Base-by-base conservation (phyloP, 78 protist species). In the Cyanophora paradoxa region DNA sequence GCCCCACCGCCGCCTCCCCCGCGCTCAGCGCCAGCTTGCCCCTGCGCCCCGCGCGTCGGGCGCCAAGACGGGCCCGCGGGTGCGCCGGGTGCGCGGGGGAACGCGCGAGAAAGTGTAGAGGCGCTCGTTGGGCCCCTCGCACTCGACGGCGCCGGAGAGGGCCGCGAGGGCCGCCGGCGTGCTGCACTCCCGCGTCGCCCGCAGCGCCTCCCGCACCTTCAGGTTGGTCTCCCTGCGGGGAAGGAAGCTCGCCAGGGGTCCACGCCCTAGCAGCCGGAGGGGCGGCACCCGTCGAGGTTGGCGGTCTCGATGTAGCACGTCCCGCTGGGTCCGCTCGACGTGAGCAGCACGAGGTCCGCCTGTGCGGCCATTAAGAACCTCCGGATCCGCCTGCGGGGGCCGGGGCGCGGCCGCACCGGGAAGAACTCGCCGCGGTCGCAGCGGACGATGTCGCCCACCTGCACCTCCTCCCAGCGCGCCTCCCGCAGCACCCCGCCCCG, bases 231-330 rank as follows among this genome's bases (percentile, higher is more conserved):
- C 89, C 13, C 22, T 24, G 6, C 48, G n/a, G n/a, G n/a, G n/a
- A n/a, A n/a, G n/a, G n/a, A n/a, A n/a, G n/a, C n/a, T n/a, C n/a
- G n/a, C n/a, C n/a, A n/a, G n/a, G n/a, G n/a, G n/a, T n/a, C n/a
- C n/a, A n/a, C n/a, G n/a, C n/a, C n/a, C n/a, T n/a, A n/a, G n/a
- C n/a, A n/a, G n/a, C n/a, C n/a, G n/a, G n/a, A n/a, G n/a, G n/a
- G n/a, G 48, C 48, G 48, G 10, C 22, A 2, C 2, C 62, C 98
- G 39, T 95, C 98, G 58, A 95, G 72, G 40, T 90, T 87, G 33
- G 92, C 33, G 0, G 98, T 95, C 56, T 95, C 96, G 26, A 95
- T 65, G 73, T 88, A 91, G 54, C 91, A 88, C 31, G 76, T 56
- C 34, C 94, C 96, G 31, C 86, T 83, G 44, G 50, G 79, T 20